Base-by-base conservation (phyloP, 768 basidiomycete species). In the Mycena vitilis region DNA sequence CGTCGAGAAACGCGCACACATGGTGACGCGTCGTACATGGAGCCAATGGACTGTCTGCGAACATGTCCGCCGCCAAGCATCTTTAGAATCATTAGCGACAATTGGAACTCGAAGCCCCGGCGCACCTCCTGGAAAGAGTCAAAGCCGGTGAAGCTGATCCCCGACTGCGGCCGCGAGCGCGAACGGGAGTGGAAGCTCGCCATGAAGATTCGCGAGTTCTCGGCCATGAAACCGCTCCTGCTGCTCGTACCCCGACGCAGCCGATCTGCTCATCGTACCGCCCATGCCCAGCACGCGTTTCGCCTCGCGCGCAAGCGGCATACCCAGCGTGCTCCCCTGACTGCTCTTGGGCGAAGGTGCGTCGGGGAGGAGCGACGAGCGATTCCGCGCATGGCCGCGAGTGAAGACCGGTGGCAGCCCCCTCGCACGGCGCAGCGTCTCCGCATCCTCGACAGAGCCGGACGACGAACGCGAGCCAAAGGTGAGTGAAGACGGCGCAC, bases 51-150 rank as follows among this genome's bases (percentile, higher is more conserved):
- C 15, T 84, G 80, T 38, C 92, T 88, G 37, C 90, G 88, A 59
- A 92, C 88, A 60, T 88, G 91, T 3, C 91, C 92, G 60, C 92
- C 93, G 57, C 90, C 93, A 38, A 94, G 80, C 92, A 95, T 94
- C 91, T 93, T 1, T 45, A n/a, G 53, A 11, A 30, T 34, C 65
- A 60, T 68, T 61, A 23, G 38, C 38, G n/a, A 40, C 13, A 13
- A 40, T 6, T 40, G 82, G 76, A 92, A 94, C 75, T 94, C 93
- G 68, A 94, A 95, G 2, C 89, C 91, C 57, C 91, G 85, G 37
- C 92, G 82, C n/a, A 94, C 86, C 74, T 93, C 93, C 22, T 90
- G 89, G 70, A 93, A 95, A 0, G 91, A 90, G 53, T 90, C 88
- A 18, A 94, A 83, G 0, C 93, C 92, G 5, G 80, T 83, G 71